Evolutionary conservation across 2,329 filamentous ascomycete genomes (phyloP).

Genomic region (Penicillium fuscoglaucum): DNA sequence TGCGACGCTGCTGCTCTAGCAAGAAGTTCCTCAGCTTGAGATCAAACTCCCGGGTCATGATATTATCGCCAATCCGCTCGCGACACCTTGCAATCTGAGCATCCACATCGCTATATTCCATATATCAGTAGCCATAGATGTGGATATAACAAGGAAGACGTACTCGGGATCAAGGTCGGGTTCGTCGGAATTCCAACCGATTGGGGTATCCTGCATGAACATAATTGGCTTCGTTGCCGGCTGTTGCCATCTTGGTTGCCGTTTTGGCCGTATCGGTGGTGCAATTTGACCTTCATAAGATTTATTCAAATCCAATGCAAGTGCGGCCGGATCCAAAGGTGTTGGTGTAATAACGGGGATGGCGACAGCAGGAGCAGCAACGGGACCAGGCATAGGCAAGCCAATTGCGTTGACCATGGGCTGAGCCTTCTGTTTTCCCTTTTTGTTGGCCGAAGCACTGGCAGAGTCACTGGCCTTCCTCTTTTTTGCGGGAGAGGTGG

Average conservation of each 20-base stretch:
- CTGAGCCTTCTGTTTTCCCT: not conserved
- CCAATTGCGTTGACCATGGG: too few relatives aligned
- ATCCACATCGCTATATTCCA: not conserved
- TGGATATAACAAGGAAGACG: not conserved
- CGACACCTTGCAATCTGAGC: conserved; percentile 4
- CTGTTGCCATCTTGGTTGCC: not conserved
- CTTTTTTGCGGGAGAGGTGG: not conserved
- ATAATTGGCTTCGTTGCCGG: not conserved
- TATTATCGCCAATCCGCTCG: conserved; percentile 4
- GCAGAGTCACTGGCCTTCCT: rapidly evolving
- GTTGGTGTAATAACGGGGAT: not conserved
- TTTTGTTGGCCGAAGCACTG: not conserved
- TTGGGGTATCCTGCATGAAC: not conserved
- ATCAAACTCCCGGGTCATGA: not conserved
- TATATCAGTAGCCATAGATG: not conserved
- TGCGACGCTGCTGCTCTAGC: not conserved
- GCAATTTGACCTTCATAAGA: not conserved
- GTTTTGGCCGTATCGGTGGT: not conserved
- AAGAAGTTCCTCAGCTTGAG: not conserved
- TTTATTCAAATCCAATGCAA: not conserved
- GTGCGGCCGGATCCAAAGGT: not conserved
- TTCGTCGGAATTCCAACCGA: not conserved
- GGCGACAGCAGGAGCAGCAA: not conserved
- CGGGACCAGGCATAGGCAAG: not conserved
- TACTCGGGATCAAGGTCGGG: conserved; percentile 4